These are phyloP conservation scores for Populus alba DNA, from an alignment of 345 rosid genomes.

Conservation along the genomic window DNA sequence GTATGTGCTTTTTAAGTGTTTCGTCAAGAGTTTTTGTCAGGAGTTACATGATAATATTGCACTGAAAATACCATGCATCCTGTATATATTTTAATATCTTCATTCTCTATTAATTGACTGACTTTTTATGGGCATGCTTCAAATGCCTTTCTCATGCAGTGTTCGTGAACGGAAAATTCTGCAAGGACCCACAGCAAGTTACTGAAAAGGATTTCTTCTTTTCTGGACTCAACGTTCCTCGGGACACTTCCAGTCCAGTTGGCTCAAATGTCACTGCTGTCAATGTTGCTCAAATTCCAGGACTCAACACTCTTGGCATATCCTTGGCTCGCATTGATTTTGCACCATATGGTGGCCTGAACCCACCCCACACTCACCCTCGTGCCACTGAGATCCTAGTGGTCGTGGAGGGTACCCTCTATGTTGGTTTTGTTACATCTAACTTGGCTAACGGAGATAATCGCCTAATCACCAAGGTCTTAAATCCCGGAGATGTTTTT, in stretches of 20 bases:
- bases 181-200: conserved; percentile 7
- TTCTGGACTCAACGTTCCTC: not conserved
- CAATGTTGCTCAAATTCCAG: not conserved
- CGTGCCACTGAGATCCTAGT: not conserved
- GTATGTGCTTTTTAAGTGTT: not conserved
- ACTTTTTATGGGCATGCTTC: not conserved
- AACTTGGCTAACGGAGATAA: not conserved
- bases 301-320: conserved; percentile 15
- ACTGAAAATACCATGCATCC: not conserved
- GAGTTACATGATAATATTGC: too few species aligned
- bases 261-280: not conserved
- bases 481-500: conserved; percentile 6
- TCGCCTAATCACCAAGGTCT: conserved; percentile 7
- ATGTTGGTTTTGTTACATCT: conserved; percentile 9
- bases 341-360: not conserved
- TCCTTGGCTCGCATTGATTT: not conserved
- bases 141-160: not conserved
- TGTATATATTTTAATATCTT: too few species aligned
- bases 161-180: conserved; percentile 8
- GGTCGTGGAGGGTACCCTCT: not conserved
- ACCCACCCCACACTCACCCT: conserved; percentile 2
- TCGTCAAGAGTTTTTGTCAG: too few species aligned
- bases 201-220: not conserved
- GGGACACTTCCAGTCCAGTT: not conserved
- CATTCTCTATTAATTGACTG: not conserved